Evolutionary conservation across 106 monocot genomes (phyloP).

Genomic region (Allium fistulosum): DNA sequence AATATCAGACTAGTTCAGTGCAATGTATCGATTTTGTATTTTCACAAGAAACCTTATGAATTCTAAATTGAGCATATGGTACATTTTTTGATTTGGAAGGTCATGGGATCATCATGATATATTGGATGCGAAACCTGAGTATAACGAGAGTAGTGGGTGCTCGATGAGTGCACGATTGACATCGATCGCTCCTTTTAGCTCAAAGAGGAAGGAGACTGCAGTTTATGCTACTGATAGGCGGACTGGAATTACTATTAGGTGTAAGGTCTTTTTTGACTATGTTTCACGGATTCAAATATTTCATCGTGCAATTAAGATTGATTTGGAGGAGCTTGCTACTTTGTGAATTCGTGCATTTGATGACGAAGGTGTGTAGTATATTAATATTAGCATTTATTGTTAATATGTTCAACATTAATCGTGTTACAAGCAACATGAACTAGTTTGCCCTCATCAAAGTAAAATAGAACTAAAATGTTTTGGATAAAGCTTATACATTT

Average conservation of each 20-base stretch:
- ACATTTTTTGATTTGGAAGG: slow-evolving; percentile 24
- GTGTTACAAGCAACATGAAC: too few relatives aligned
- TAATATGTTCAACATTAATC: too few relatives aligned
- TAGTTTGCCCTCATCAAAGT: too few relatives aligned
- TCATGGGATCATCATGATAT: slow-evolving; percentile 99
- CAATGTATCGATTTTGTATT: too few relatives aligned
- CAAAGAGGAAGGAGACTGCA: slow-evolving; percentile 70
- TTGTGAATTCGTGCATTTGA: slow-evolving; percentile 86
- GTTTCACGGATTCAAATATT: slow-evolving; percentile 85
- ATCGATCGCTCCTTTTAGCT: slow-evolving; percentile 69
- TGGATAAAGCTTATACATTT: too few relatives aligned
- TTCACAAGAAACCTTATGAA: too few relatives aligned
- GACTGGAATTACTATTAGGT: slow-evolving; percentile 60
- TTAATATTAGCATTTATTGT: too few relatives aligned
- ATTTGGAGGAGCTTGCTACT: slow-evolving; percentile 69
- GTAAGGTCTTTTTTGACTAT: slow-evolving; percentile 81
- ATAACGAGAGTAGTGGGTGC: slow-evolving; percentile 58
- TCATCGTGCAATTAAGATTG: slow-evolving; percentile 89
- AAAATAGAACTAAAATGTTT: too few relatives aligned
- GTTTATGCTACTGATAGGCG: slow-evolving; percentile 70
- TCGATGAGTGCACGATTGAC: slow-evolving; percentile 84
- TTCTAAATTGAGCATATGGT: background rate
- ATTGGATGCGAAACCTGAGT: slow-evolving; percentile 77
- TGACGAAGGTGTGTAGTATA: slow-evolving; percentile 51
- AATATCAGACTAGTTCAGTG: too few relatives aligned